Conservation (phyloP, 768 basidiomycete species). For the Trametes punicea region DNA sequence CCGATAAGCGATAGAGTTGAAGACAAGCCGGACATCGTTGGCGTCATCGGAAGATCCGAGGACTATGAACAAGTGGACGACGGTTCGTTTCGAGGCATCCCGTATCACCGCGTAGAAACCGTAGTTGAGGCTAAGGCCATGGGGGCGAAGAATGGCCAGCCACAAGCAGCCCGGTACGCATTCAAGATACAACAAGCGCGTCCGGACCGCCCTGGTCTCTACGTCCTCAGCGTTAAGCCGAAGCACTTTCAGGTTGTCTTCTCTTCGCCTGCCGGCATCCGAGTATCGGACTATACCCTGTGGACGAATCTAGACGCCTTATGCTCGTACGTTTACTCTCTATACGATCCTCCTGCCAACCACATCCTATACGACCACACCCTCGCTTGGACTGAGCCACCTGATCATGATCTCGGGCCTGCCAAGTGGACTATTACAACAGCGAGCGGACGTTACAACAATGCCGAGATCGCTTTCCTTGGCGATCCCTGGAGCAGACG, state of each 20-base stretch:
- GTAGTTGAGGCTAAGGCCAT: not conserved
- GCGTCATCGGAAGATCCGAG: not conserved
- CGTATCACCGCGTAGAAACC: not conserved
- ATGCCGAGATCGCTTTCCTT: no score
- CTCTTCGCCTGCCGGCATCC: not conserved
- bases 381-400: not conserved
- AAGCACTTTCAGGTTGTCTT: not conserved
- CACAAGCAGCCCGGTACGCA: not conserved
- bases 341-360: not conserved
- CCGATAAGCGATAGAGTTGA: not conserved
- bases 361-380: conserved; percentile 3
- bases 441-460: no score
- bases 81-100: not conserved
- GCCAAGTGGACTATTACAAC: no score
- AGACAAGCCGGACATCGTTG: not conserved
- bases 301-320: not conserved
- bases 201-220: not conserved
- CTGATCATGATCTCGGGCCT: no score
- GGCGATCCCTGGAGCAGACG: not conserved
- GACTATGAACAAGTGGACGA: not conserved
- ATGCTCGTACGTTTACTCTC: not conserved
- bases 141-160: not conserved
- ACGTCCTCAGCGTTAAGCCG: not conserved
- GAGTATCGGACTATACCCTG: not conserved
- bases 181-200: not conserved